Evolutionary conservation across 2,329 filamentous ascomycete species (phyloP).

Genomic region (Mycosphaerella sp.): DNA sequence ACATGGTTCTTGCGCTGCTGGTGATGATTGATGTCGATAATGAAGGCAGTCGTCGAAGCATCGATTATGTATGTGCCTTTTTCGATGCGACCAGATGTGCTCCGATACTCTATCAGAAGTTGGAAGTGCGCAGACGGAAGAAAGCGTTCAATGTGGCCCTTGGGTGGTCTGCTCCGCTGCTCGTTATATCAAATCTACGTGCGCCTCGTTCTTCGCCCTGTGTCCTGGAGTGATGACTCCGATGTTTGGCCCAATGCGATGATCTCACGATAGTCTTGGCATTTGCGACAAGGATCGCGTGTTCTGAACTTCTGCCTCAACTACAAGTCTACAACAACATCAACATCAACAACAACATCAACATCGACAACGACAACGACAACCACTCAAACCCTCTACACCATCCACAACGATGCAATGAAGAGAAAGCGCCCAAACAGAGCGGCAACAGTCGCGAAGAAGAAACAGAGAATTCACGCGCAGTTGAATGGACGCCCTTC

Average conservation of each 20-base stretch:
- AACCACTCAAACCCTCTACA: not conserved
- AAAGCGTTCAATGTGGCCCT: too few relatives aligned
- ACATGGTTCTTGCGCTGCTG: conserved; percentile 16
- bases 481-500: conserved; percentile 6
- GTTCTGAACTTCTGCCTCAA: not conserved
- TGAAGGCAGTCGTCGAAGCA: not conserved
- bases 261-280: conserved; percentile 6
- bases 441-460: conserved; percentile 10
- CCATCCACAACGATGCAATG: conserved; percentile 13
- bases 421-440: conserved; percentile 20
- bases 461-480: conserved; percentile 13
- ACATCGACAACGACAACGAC: not conserved
- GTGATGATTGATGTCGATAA: not conserved
- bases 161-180: too few relatives aligned
- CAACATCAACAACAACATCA: not conserved
- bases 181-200: too few relatives aligned
- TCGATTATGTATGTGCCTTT: not conserved
- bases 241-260: conserved; percentile 5
- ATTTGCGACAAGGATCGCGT: not conserved
- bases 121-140: too few relatives aligned
- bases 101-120: too few relatives aligned
- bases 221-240: conserved; percentile 1
- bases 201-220: too few relatives aligned
- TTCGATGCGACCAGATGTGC: not conserved
- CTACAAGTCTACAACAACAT: not conserved